These are phyloP conservation scores for Sporisorium reilianum DNA, from an alignment of 1,284 basidiomycete genomes.

Conservation along the genomic window DNA sequence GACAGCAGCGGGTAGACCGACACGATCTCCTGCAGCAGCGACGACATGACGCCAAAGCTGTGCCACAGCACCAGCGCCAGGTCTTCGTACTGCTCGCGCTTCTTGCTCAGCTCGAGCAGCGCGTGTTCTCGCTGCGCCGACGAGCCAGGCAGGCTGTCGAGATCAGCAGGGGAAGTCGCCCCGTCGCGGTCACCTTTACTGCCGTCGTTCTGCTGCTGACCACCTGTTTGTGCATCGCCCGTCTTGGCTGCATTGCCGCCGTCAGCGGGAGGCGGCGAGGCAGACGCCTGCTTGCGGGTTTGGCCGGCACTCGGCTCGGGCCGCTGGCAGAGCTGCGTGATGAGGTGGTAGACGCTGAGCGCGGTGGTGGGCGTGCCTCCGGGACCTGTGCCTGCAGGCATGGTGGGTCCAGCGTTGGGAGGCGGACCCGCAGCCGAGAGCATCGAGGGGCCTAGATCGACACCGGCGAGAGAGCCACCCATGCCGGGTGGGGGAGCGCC, in stretches of 20 bases:
- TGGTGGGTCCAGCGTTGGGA: slow-evolving; percentile 56
- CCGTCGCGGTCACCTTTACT: slow-evolving; percentile 15
- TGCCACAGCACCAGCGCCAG: slow-evolving; percentile 98
- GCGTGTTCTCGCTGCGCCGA: slow-evolving; percentile 66
- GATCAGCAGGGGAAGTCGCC: slow-evolving; percentile 19
- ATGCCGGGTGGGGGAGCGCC: slow-evolving; percentile 45
- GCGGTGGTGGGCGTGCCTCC: slow-evolving; percentile 66
- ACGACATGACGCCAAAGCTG: slow-evolving; percentile 99
- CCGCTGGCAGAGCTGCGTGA: slow-evolving; percentile 68
- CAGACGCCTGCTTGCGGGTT: slow-evolving; percentile 26
- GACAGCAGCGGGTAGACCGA: slow-evolving; percentile 96
- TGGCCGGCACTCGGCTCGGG: slow-evolving; percentile 50
- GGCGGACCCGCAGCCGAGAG: slow-evolving; percentile 60
- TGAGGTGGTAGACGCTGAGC: slow-evolving; percentile 66
- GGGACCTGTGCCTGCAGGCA: slow-evolving; percentile 61
- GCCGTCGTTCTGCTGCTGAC: background rate
- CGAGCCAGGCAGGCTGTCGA: slow-evolving; percentile 58
- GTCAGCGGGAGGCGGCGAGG: slow-evolving; percentile 19
- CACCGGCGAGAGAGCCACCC: slow-evolving; percentile 56
- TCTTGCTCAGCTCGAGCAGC: slow-evolving; percentile 92
- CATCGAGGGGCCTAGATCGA: slow-evolving; percentile 60
- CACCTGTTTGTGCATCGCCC: slow-evolving; percentile 3
- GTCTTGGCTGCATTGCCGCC: slow-evolving; percentile 5
- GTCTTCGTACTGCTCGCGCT: slow-evolving; percentile 98
- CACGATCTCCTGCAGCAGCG: slow-evolving; percentile 95